phyloP scores from a whole-genome alignment of 1,139 yeast species.

The Lodderomyces orthopsilosis region DNA sequence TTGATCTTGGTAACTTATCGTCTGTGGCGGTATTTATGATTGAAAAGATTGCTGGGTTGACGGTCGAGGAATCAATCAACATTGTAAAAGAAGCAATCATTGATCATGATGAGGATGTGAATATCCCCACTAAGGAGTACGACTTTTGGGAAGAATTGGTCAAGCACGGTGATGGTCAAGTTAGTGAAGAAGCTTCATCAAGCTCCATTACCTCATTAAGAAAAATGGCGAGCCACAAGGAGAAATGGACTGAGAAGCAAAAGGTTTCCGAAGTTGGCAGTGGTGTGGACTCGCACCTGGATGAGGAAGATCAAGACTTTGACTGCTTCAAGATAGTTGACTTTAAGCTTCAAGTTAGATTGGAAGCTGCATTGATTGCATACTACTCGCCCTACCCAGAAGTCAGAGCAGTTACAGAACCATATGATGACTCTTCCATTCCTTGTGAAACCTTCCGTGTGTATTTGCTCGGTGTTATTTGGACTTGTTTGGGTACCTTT shows the following conservation, averaged over 20 bases:
- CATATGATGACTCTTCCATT: constrained; percentile 49
- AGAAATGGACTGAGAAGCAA: constrained; percentile 1
- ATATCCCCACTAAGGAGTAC: constrained; percentile 41
- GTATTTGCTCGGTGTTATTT: constrained; percentile 50
- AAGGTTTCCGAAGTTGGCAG: neutral
- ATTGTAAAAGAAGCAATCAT: constrained; percentile 38
- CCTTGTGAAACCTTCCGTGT: constrained; percentile 59
- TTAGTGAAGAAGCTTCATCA: neutral
- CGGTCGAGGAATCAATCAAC: constrained; percentile 38
- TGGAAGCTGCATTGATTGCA: constrained; percentile 48
- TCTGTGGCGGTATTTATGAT: constrained; percentile 34
- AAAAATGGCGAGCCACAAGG: neutral
- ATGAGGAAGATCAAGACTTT: constrained; percentile 4
- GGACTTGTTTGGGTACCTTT: constrained; percentile 51
- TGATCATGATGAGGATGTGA: constrained; percentile 48
- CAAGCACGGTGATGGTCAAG: neutral
- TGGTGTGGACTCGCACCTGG: neutral
- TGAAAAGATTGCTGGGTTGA: constrained; percentile 35
- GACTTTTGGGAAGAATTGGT: constrained; percentile 21
- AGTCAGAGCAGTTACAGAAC: constrained; percentile 57
- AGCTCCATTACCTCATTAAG: neutral
- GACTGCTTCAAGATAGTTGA: constrained; percentile 13
- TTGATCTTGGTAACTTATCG: constrained; percentile 31
- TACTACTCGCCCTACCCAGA: constrained; percentile 66
- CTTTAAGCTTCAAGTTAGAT: constrained; percentile 30